phyloP scores from a whole-genome alignment of 352 stramenopile genomes.

The Pythium chondricola region DNA sequence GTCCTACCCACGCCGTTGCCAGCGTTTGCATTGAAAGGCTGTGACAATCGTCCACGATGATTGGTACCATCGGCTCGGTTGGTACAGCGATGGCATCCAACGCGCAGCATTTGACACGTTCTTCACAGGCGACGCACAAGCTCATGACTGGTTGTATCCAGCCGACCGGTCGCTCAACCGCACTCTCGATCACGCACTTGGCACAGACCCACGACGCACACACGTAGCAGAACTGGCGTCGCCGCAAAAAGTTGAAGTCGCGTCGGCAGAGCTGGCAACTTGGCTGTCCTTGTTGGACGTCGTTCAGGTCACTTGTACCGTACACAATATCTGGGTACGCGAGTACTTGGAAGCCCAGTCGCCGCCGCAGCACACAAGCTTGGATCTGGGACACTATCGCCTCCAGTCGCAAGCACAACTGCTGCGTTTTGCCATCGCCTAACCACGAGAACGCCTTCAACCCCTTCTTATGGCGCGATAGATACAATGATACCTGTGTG shows the following conservation, averaged over 20 bases:
- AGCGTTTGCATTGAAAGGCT: no score
- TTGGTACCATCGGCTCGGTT: no score
- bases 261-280: conserved; percentile 34
- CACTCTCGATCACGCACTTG: conserved; percentile 41
- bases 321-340: conserved; percentile 20
- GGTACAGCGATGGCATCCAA: no score
- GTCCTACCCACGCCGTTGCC: no score
- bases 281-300: conserved; percentile 1
- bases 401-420: conserved; percentile 30
- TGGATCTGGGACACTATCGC: not conserved
- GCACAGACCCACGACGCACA: conserved; percentile 48
- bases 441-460: no score
- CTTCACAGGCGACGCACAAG: conserved; percentile 41
- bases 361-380: conserved; percentile 35
- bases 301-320: conserved; percentile 1
- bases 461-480: no score
- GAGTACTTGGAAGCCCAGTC: conserved; percentile 45
- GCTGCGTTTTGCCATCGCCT: conserved; percentile 23
- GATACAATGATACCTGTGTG: no score
- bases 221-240: conserved; percentile 46
- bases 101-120: conserved; percentile 42
- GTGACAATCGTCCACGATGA: no score
- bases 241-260: conserved; percentile 41
- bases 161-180: conserved; percentile 31
- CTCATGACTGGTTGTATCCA: conserved; percentile 30